Evolutionary conservation across 805 yeast genomes (phyloP).

Genomic region (Candida succiphila): DNA sequence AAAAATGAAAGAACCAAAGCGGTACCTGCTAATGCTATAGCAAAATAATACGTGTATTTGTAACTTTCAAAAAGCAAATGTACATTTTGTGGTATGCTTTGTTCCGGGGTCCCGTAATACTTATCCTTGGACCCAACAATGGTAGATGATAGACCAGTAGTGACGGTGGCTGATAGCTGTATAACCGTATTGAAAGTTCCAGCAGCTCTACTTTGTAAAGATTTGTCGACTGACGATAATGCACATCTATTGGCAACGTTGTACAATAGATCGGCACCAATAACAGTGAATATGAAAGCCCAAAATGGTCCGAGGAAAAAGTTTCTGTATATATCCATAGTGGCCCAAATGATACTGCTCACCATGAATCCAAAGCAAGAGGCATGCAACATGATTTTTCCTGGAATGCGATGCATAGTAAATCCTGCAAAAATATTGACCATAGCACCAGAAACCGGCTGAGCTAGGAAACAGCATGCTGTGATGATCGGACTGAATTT

Average conservation of each 20-base stretch:
- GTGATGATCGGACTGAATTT: conserved; percentile 29
- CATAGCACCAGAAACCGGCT: conserved; percentile 29
- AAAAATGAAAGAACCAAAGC: conserved; percentile 23
- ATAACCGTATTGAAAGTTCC: conserved; percentile 36
- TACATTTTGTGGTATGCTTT: conserved; percentile 12
- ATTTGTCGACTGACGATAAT: conserved; percentile 27
- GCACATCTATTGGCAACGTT: conserved; percentile 35
- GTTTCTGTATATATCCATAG: conserved; percentile 21
- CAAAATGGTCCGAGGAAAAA: conserved; percentile 39
- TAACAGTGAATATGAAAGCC: conserved; percentile 27
- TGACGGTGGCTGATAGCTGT: conserved; percentile 31
- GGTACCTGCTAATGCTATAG: conserved; percentile 23
- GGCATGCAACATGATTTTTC: conserved; percentile 23
- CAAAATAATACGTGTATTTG: conserved; percentile 29
- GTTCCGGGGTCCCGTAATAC: conserved; percentile 19
- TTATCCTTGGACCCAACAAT: conserved; percentile 24
- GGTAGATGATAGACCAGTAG: conserved; percentile 31
- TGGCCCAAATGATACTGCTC: conserved; percentile 31
- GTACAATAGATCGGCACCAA: conserved; percentile 38
- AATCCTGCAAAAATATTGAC: conserved; percentile 38
- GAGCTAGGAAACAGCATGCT: conserved; percentile 33
- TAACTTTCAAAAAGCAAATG: conserved; percentile 20
- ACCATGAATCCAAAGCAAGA: conserved; percentile 27
- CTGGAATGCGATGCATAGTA: conserved; percentile 34
- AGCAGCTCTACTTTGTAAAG: conserved; percentile 34